phyloP scores from a whole-genome alignment of 495 filamentous ascomycete species.

The Lasiosphaeria ovina region DNA sequence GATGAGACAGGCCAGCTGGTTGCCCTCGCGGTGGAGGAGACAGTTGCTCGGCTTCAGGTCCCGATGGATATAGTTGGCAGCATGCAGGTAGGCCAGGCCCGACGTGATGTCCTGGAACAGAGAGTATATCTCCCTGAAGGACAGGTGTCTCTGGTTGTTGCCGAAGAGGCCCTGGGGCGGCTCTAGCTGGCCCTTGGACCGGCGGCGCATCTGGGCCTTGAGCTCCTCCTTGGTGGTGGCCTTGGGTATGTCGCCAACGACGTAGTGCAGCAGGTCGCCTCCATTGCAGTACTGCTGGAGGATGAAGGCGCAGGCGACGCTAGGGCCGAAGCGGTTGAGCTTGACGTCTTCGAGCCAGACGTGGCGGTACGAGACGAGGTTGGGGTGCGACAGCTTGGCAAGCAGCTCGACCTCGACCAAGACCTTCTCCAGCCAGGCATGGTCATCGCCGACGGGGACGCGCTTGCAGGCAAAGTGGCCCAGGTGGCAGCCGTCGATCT shows the following conservation, averaged over 20 bases:
- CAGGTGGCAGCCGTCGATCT: constrained; percentile 81
- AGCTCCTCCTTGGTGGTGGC: constrained; percentile 70
- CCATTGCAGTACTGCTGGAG: constrained; percentile 96
- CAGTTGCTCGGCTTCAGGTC: constrained; percentile 97
- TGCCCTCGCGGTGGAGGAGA: constrained; percentile 72
- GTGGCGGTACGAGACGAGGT: constrained; percentile 95
- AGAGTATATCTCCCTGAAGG: constrained; percentile 91
- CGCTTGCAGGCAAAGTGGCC: constrained; percentile 95
- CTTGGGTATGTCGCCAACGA: constrained; percentile 64
- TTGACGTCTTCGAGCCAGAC: constrained; percentile 93
- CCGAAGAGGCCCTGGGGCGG: constrained; percentile 40
- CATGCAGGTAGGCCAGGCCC: constrained; percentile 84
- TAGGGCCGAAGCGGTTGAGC: constrained; percentile 80
- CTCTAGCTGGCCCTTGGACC: constrained; percentile 59
- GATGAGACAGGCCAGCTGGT: constrained; percentile 74
- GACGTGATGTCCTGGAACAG: constrained; percentile 96
- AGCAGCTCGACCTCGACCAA: constrained; percentile 89
- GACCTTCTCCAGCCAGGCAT: constrained; percentile 91
- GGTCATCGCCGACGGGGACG: constrained; percentile 92
- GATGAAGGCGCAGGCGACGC: constrained; percentile 92
- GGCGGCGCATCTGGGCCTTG: constrained; percentile 80
- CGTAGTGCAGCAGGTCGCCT: constrained; percentile 86
- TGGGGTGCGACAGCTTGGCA: constrained; percentile 86
- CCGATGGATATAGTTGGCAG: constrained; percentile 92
- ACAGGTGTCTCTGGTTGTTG: constrained; percentile 57